phyloP scores from a whole-genome alignment of 441 rosid genomes.

The Euphorbia neoarborescens region DNA sequence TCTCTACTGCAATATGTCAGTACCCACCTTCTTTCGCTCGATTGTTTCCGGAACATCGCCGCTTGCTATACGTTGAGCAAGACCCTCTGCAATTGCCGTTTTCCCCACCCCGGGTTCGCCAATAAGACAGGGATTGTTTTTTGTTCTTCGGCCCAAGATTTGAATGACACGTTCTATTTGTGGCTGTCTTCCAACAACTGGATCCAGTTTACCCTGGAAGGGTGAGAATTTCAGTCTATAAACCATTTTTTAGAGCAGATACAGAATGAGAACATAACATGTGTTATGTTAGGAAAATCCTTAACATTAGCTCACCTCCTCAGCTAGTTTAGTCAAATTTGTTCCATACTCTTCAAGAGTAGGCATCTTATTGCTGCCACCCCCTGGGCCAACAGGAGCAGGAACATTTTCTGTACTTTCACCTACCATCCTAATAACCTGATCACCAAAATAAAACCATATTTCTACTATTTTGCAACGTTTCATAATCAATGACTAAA shows the following conservation, averaged over 20 bases:
- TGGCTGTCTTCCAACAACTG: constrained; percentile 49
- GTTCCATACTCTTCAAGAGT: constrained; percentile 99
- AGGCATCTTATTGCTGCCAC: constrained; percentile 78
- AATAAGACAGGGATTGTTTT: constrained; percentile 53
- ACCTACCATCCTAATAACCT: constrained; percentile 98
- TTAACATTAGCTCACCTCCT: constrained; percentile 50
- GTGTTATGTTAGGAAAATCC: neutral
- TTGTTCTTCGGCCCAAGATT: constrained; percentile 46
- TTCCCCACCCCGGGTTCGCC: constrained; percentile 74
- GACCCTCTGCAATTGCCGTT: constrained; percentile 57
- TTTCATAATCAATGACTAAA: neutral
- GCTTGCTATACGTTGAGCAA: constrained; percentile 37
- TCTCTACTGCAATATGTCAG: neutral
- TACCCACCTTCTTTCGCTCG: constrained; percentile 40
- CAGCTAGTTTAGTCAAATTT: constrained; percentile 89
- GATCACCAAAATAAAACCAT: constrained; percentile 13
- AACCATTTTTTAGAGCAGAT: neutral
- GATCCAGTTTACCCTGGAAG: constrained; percentile 49
- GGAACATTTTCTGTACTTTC: constrained; percentile 79
- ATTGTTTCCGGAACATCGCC: constrained; percentile 39
- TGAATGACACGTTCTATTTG: constrained; percentile 49
- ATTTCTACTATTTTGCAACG: neutral
- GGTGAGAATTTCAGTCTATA: neutral
- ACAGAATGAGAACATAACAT: neutral
- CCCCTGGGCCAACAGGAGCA: constrained; percentile 71